Evolutionary conservation across 2,329 filamentous ascomycete species (phyloP).

Genomic region (Triangularia setosa): DNA sequence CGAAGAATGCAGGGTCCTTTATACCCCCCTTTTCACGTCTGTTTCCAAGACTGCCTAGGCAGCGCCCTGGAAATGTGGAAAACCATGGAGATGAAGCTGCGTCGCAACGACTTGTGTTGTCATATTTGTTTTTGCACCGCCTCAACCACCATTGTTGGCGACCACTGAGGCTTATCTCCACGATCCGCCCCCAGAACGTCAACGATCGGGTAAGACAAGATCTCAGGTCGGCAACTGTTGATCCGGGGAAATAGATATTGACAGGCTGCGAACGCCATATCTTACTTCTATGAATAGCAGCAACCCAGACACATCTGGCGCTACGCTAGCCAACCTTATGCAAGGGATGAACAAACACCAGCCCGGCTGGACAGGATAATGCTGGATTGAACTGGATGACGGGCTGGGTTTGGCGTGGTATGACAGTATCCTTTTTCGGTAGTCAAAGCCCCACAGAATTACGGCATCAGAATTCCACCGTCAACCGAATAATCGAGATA

Average conservation of each 20-base stretch:
- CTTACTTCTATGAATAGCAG: background rate
- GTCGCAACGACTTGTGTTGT: background rate
- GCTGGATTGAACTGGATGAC: background rate
- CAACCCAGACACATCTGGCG: background rate
- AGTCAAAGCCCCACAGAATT: background rate
- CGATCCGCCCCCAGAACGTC: background rate
- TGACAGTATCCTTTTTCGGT: background rate
- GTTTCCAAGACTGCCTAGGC: no score
- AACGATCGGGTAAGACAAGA: background rate
- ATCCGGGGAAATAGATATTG: background rate
- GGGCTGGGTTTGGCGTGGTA: background rate
- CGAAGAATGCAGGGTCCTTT: no score
- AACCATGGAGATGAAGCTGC: no score
- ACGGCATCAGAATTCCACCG: background rate
- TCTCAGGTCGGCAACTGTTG: background rate
- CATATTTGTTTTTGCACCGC: background rate
- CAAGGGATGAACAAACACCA: background rate
- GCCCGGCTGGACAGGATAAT: background rate
- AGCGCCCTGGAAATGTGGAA: no score
- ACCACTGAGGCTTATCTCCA: no score
- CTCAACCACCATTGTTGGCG: background rate
- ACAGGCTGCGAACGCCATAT: background rate
- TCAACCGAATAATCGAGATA: background rate
- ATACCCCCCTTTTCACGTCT: no score
- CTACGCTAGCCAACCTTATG: background rate